Evolutionary conservation across 1,284 basidiomycete species (phyloP).

Genomic region (Fomitopsis palustris): DNA sequence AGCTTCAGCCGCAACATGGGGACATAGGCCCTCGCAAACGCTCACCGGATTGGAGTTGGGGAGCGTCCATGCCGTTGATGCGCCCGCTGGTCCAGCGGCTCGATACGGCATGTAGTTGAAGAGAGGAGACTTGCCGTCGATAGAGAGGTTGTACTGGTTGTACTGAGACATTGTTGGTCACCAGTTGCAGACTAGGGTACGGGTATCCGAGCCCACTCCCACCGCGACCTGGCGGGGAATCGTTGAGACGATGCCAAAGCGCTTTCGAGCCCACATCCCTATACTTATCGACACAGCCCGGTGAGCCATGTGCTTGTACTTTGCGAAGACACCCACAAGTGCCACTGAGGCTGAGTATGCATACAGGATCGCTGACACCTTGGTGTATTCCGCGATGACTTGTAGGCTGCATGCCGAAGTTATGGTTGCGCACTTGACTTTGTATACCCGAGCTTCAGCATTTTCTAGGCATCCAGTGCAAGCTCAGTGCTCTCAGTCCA

Average conservation of each 20-base stretch:
- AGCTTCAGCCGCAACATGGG: not conserved
- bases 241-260: not conserved
- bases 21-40: not conserved
- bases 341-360: not conserved
- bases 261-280: not conserved
- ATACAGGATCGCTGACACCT: not conserved
- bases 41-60: not conserved
- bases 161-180: not conserved
- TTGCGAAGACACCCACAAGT: not conserved
- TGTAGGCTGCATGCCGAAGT: too few species aligned
- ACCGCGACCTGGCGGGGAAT: not conserved
- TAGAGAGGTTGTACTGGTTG: not conserved
- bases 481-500: too few species aligned
- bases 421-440: too few species aligned
- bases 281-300: not conserved
- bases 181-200: not conserved
- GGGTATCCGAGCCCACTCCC: not conserved
- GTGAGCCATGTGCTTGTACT: not conserved
- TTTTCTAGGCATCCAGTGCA: too few species aligned
- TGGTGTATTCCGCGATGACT: too few species aligned
- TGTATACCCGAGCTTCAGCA: too few species aligned
- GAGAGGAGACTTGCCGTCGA: not conserved
- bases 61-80: not conserved
- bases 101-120: not conserved
- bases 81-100: not conserved